Percentiles rank a stretch among this genome's conserved stretches.
These are phyloP conservation scores for Vigna nakashimae DNA, from an alignment of 306 rosid species.

Conservation along the genomic window DNA sequence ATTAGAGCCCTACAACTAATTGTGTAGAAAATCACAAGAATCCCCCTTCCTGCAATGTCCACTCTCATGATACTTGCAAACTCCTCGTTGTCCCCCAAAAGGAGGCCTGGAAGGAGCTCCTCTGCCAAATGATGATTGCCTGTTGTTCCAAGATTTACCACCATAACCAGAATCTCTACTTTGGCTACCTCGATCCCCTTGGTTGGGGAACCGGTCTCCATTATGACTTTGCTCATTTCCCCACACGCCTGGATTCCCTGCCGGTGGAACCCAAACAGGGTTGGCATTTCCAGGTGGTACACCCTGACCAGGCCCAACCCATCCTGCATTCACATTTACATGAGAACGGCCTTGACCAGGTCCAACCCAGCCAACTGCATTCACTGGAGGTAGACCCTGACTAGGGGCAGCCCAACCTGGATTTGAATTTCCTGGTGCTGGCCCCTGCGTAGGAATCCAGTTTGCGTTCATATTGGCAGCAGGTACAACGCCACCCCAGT, in stretches of 20 bases:
- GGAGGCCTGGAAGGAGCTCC: slow-evolving; percentile 79
- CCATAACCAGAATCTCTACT: slow-evolving; percentile 75
- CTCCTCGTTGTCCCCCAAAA: slow-evolving; percentile 74
- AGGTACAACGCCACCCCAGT: slow-evolving; percentile 71
- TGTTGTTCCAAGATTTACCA: slow-evolving; percentile 76
- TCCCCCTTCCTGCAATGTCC: slow-evolving; percentile 96
- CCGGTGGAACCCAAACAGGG: slow-evolving; percentile 67
- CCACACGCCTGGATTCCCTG: slow-evolving; percentile 61
- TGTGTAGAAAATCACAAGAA: slow-evolving; percentile 81
- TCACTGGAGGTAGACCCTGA: slow-evolving; percentile 65
- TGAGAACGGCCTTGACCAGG: slow-evolving; percentile 66
- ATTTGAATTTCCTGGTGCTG: slow-evolving; percentile 65
- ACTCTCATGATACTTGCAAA: slow-evolving; percentile 80
- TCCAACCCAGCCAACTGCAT: slow-evolving; percentile 63
- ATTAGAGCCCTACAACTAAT: slow-evolving; percentile 47
- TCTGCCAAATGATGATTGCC: slow-evolving; percentile 74
- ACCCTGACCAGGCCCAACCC: slow-evolving; percentile 67
- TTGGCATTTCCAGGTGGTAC: slow-evolving; percentile 60
- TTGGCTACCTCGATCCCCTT: slow-evolving; percentile 64
- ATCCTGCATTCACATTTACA: slow-evolving; percentile 60
- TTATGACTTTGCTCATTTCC: slow-evolving; percentile 63
- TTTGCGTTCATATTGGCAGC: slow-evolving; percentile 64
- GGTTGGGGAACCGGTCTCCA: slow-evolving; percentile 69
- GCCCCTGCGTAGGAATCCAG: slow-evolving; percentile 68
- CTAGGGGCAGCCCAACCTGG: slow-evolving; percentile 77